Evolutionary conservation across 805 yeast genomes (phyloP), one percentile per base, ranked within the genome.

Genomic region (Naumovozyma dairenensis): DNA sequence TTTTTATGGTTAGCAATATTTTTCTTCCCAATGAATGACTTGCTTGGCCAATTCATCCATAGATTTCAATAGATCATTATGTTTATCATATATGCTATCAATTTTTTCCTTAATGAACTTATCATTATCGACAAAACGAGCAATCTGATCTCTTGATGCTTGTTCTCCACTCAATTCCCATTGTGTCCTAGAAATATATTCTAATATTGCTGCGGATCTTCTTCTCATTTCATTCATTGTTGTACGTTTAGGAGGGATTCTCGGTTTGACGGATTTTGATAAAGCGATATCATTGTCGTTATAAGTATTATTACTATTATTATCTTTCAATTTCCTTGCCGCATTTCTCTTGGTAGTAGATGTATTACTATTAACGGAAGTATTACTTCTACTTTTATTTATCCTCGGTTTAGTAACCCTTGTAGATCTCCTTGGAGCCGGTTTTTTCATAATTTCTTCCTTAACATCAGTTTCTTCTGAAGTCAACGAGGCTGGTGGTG

Each of bases 181-280:
- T 55, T 85, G 94, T 2, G 92, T 80, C 33, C 93, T 67, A 10
- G 85, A 82, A 20, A 87, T 70, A 67, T 85, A 89, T 58, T 87
- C 96, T 46, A 87, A 63, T 17, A 87, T 86, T 2, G 94, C 89
- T 4, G 84, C 81, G 2, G 86, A 81, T 36, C 97, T 69, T 48
- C 82, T 75, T 35, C 86, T 71, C 80, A 87, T 78, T 53, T 87
- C 97, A 45, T 72, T 69, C 39, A 85, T 57, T 4, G 84, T 71
- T 4, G 80, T 71, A 32, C 82, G 70, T 12, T 76, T 75, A 39
- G 77, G 77, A 5, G 94, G 96, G 28, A 74, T 65, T 34, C 94
- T 71, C 6, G 96, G 95, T 44, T 74, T 80, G 32, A 83, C 76
- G 3, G 86, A 80, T 51, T 78, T 80, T 39, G 70, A 73, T 30